A percentile compares a stretch with the other conserved stretches of the same genome.
Evolutionary conservation across 176 grass and related monocot genomes (phyloP).

Genomic region (Stipa capillata): DNA sequence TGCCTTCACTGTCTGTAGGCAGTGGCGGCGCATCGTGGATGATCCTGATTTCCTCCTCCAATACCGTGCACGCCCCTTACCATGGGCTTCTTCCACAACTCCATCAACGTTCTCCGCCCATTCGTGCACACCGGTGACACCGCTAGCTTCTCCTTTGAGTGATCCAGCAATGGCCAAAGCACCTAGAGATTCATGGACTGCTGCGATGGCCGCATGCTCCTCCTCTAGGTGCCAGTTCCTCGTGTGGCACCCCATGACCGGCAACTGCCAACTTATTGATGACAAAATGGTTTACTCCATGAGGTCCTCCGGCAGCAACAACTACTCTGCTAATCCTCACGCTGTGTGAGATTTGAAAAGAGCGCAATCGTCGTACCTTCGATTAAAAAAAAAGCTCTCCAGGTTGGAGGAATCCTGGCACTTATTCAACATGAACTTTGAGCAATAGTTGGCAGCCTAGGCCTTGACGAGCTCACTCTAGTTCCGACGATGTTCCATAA

Average conservation of each 20-base stretch:
- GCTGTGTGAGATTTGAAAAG: too few relatives aligned
- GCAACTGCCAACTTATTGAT: not conserved
- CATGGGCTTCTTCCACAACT: slow-evolving; percentile 4
- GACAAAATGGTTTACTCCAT: not conserved
- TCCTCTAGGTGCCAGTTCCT: not conserved
- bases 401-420: too few relatives aligned
- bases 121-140: not conserved
- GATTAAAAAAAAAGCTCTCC: too few relatives aligned
- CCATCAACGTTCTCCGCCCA: not conserved
- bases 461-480: too few relatives aligned
- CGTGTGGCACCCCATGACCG: not conserved
- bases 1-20: not conserved
- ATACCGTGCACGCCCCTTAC: not conserved
- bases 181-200: not conserved
- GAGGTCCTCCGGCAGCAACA: not conserved
- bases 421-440: too few relatives aligned
- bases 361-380: too few relatives aligned
- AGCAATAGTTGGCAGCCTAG: too few relatives aligned
- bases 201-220: not conserved
- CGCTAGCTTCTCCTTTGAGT: not conserved
- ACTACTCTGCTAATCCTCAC: not conserved
- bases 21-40: not conserved
- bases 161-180: not conserved
- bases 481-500: too few relatives aligned
- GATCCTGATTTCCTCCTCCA: not conserved